These are phyloP conservation scores for Apophysomyces ossiformis DNA, from an alignment of 371 early-diverging fungal genomes.

Conservation along the genomic window DNA sequence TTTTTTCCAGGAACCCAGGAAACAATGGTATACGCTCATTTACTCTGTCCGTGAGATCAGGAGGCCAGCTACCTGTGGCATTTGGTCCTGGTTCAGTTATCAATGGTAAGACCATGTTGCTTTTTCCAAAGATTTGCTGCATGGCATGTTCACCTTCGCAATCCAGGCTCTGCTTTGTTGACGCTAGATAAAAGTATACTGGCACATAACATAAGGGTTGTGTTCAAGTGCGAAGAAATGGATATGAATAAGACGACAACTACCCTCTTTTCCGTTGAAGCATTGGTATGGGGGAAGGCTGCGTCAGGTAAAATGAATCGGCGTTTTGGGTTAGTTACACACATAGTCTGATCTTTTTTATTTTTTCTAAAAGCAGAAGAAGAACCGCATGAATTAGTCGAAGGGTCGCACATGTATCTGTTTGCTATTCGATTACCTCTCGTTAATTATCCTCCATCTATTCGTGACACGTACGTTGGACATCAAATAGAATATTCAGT, in stretches of 20 bases:
- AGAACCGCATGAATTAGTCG: conserved; percentile 21
- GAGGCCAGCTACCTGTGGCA: conserved; percentile 38
- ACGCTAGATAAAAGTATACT: conserved; percentile 34
- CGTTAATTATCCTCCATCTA: conserved; percentile 50
- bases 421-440: conserved; percentile 53
- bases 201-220: conserved; percentile 34
- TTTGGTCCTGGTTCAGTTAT: conserved; percentile 53
- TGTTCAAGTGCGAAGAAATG: conserved; percentile 39
- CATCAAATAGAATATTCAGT: conserved; percentile 43
- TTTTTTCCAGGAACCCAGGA: conserved; percentile 17
- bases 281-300: conserved; percentile 34
- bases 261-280: conserved; percentile 39
- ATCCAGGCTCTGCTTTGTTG: conserved; percentile 41
- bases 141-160: background rate
- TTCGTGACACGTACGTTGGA: conserved; percentile 34
- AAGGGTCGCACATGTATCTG: conserved; percentile 45
- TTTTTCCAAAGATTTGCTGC: background rate
- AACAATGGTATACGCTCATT: conserved; percentile 31
- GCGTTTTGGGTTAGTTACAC: background rate
- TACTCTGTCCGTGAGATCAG: conserved; percentile 30
- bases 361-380: background rate
- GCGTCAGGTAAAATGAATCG: conserved; percentile 10
- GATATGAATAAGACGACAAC: conserved; percentile 11
- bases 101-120: conserved; percentile 33
- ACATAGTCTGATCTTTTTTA: background rate